phyloP scores from a whole-genome alignment of 768 basidiomycete genomes.

The Leccinum longicurvipes region DNA sequence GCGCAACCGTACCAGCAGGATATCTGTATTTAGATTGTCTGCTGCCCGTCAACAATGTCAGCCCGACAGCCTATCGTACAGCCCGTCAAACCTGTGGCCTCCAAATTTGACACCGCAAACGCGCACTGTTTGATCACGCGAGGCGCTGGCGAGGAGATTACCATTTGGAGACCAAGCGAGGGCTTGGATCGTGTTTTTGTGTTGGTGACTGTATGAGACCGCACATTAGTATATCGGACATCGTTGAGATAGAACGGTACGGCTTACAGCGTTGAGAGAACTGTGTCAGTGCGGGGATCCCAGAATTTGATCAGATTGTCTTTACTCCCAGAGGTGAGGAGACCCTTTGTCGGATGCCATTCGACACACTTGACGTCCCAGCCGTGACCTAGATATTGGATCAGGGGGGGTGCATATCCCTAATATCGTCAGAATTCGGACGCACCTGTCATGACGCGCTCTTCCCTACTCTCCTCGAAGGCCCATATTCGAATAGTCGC shows the following conservation, averaged over 20 bases:
- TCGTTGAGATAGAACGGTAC: not conserved
- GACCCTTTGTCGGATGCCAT: constrained; percentile 97
- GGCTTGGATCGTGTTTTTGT: constrained; percentile 96
- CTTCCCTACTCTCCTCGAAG: constrained; percentile 87
- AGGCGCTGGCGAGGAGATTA: constrained; percentile 90
- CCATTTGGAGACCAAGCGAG: constrained; percentile 94
- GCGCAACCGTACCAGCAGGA: constrained; percentile 41
- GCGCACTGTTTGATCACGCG: constrained; percentile 90
- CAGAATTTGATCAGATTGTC: constrained; percentile 99
- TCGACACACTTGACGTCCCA: constrained; percentile 99
- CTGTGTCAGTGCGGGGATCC: constrained; percentile 93
- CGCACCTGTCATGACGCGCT: constrained; percentile 79
- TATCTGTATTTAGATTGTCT: constrained; percentile 23
- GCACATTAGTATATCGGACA: not conserved
- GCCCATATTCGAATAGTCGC: constrained; percentile 93
- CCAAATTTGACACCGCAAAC: no score
- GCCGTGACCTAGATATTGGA: constrained; percentile 72
- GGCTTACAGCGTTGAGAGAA: constrained; percentile 83
- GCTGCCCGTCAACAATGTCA: constrained; percentile 5
- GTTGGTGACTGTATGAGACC: constrained; percentile 76
- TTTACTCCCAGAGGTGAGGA: constrained; percentile 93
- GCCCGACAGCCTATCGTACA: constrained; percentile 30
- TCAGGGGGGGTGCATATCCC: not conserved
- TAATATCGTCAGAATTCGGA: not conserved
- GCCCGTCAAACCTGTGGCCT: no score